Evolutionary conservation across 495 filamentous ascomycete genomes (phyloP), one percentile per base, ranked within the genome.

Genomic region (Penicillium longicatenatum): DNA sequence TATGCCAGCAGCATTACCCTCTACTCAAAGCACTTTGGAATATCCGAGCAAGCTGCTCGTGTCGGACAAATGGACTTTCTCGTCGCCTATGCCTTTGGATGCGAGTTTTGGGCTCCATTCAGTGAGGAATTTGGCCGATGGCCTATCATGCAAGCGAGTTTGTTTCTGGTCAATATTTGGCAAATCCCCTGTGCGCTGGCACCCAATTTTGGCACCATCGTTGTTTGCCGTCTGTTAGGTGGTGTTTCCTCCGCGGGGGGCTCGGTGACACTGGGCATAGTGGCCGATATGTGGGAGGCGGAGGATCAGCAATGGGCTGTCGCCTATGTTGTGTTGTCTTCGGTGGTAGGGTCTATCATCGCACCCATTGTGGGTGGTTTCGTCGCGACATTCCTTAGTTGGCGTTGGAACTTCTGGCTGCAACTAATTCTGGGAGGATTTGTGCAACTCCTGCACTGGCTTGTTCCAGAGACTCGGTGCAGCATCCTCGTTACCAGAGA

Each of bases 51-150:
- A 63, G 82, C 81, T 0, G 89, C 88, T 5, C 81, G 89, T 12
- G 68, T 80, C 17, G 88, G 88, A 26, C 85, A 88, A 33, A 85
- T 86, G 67, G 79, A 86, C 58, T 93, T 91, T 70, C 77, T 93
- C 31, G 69, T 92, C 45, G 70, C 81, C 4, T 92, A 92, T 68
- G 88, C 87, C 20, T 90, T 93, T 66, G 89, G 90, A 8, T 92
- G 88, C 65, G 89, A 92, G 67, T 75, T 93, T 3, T 93, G 89
- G 89, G 90, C 90, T 0, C 90, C 90, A 0, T 93, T 89, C 86
- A 86, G 82, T 24, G 89, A 93, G 63, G 90, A 93, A 61, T 78
- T 88, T 53, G 90, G 90, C 12, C 82, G 90, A 48, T 88, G 85
- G 77, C 84, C 84, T 1, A 79, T 92, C 64, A 72, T 92, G 58